Evolutionary conservation across 352 stramenopile species (phyloP).

Genomic region (Globisporangium ultimum): DNA sequence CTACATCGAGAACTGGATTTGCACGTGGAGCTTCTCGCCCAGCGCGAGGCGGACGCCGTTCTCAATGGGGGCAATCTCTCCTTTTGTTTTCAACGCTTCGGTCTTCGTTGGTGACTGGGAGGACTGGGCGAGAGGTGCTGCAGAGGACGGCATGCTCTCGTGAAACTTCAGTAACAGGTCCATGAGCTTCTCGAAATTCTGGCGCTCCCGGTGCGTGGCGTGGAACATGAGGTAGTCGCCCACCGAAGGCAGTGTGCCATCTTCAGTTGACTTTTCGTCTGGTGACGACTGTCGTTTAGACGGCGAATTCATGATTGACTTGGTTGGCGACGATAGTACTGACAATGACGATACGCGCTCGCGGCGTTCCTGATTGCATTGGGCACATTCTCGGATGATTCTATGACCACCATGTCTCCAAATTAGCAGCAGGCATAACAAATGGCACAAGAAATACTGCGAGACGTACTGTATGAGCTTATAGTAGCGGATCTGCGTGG

Average conservation of each 20-base stretch:
- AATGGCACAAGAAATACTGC: no score
- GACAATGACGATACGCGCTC: neutral
- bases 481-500: conserved; percentile 24
- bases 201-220: conserved; percentile 32
- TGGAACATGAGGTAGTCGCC: conserved; percentile 54
- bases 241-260: no score
- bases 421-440: no score
- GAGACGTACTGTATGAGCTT: conserved; percentile 31
- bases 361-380: neutral
- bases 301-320: neutral
- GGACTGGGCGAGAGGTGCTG: neutral
- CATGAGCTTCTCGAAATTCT: conserved; percentile 59
- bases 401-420: no score
- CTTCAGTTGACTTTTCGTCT: conserved; percentile 6
- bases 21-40: conserved; percentile 33
- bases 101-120: neutral
- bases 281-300: neutral
- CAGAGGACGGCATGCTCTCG: conserved; percentile 7
- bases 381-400: neutral
- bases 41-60: conserved; percentile 37
- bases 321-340: neutral
- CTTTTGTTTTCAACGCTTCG: neutral
- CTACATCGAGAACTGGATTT: conserved; percentile 53
- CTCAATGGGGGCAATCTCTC: conserved; percentile 19
- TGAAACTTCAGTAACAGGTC: conserved; percentile 45